These are phyloP conservation scores for Heimioporus punctisporus DNA, from an alignment of 1,284 basidiomycete genomes.

Conservation along the genomic window DNA sequence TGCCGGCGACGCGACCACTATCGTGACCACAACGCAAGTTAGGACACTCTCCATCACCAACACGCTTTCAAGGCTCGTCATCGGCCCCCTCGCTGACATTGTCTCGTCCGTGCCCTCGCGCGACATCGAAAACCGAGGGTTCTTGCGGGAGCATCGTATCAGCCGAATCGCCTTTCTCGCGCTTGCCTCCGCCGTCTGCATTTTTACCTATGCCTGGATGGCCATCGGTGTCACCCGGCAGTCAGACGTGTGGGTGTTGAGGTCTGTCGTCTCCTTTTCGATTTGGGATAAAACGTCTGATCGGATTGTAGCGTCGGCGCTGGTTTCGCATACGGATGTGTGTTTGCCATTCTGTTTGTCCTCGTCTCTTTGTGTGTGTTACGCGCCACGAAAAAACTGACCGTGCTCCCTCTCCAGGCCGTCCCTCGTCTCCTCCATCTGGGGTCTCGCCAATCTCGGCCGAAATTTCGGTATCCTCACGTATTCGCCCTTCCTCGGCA, in stretches of 20 bases:
- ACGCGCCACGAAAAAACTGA: background rate
- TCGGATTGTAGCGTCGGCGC: slow-evolving; percentile 54
- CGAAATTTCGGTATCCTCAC: slow-evolving; percentile 76
- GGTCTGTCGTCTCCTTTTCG: too few relatives aligned
- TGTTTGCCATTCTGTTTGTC: slow-evolving; percentile 71
- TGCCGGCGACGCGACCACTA: slow-evolving; percentile 27
- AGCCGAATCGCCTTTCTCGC: slow-evolving; percentile 65
- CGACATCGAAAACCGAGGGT: slow-evolving; percentile 33
- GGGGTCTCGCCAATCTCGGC: slow-evolving; percentile 68
- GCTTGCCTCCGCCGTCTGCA: slow-evolving; percentile 48
- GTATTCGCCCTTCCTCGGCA: slow-evolving; percentile 74
- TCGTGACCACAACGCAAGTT: slow-evolving; percentile 60
- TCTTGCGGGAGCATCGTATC: slow-evolving; percentile 48
- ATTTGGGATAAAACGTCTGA: too few relatives aligned
- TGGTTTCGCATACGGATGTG: slow-evolving; percentile 66
- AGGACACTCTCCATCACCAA: slow-evolving; percentile 69
- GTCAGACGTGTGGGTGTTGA: slow-evolving; percentile 59
- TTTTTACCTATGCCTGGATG: slow-evolving; percentile 55
- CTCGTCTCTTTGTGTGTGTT: background rate
- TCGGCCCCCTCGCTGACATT: slow-evolving; percentile 71
- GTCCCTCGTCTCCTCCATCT: slow-evolving; percentile 67
- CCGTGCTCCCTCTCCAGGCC: slow-evolving; percentile 44
- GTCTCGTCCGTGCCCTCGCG: slow-evolving; percentile 58
- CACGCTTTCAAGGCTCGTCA: slow-evolving; percentile 68
- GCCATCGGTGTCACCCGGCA: slow-evolving; percentile 48